phyloP scores from a whole-genome alignment of 2,329 filamentous ascomycete genomes.

The Tolypocladium sp. region DNA sequence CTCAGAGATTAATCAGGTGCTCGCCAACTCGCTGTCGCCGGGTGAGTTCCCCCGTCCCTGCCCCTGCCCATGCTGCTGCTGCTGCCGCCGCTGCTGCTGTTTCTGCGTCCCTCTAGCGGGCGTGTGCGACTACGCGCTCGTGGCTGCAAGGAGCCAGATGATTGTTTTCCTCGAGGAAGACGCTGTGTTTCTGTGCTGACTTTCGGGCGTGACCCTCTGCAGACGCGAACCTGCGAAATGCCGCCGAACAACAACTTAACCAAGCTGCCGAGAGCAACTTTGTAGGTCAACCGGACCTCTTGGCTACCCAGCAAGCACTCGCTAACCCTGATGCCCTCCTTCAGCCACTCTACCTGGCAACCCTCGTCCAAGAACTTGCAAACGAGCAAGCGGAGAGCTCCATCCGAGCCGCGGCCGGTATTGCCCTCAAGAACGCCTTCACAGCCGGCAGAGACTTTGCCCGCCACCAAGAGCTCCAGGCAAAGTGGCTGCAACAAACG shows the following conservation, averaged over 20 bases:
- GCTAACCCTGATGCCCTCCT: constrained; percentile 14
- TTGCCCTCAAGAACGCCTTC: constrained; percentile 97
- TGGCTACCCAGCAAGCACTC: constrained; percentile 3
- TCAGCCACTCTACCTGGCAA: constrained; percentile 85
- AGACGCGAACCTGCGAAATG: constrained; percentile 86
- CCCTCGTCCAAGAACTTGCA: constrained; percentile 86
- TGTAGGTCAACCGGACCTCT: constrained; percentile 44
- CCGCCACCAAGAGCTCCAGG: constrained; percentile 82
- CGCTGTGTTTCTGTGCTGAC: constrained; percentile 17
- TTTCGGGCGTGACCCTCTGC: constrained; percentile 13
- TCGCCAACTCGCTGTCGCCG: constrained; percentile 91
- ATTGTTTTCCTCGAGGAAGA: background rate
- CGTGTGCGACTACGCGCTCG: background rate
- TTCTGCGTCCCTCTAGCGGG: background rate
- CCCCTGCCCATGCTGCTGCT: constrained; percentile 2
- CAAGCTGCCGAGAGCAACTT: constrained; percentile 94
- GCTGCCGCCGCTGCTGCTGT: constrained; percentile 2
- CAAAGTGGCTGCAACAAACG: constrained; percentile 83
- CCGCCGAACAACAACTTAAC: constrained; percentile 86
- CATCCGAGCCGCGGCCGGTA: constrained; percentile 88
- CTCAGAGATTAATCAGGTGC: constrained; percentile 96
- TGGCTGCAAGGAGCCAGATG: background rate
- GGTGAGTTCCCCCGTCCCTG: constrained; percentile 51
- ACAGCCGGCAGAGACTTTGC: constrained; percentile 74
- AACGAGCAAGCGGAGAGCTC: constrained; percentile 77